Evolutionary conservation across 352 stramenopile species (phyloP).

Genomic region (Globisporangium solare): DNA sequence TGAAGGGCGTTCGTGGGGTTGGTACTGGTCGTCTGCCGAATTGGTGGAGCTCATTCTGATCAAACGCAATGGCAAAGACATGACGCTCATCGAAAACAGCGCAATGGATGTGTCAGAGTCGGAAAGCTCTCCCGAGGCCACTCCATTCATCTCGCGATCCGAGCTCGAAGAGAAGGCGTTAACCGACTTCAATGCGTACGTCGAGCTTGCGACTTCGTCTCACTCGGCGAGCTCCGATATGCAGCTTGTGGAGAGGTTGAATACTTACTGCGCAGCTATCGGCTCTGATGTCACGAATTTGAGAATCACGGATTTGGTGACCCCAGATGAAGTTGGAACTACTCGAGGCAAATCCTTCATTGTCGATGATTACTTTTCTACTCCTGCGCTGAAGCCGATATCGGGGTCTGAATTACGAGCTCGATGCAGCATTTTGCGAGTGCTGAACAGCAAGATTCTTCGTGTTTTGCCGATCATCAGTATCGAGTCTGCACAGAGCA

Average conservation of each 20-base stretch:
- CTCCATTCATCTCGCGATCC: constrained; percentile 39
- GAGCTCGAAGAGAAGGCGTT: constrained; percentile 43
- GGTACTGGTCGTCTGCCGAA: constrained; percentile 95
- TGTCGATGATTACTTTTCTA: constrained; percentile 68
- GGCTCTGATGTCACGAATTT: constrained; percentile 84
- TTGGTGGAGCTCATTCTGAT: constrained; percentile 78
- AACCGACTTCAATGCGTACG: constrained; percentile 50
- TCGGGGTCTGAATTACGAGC: constrained; percentile 80
- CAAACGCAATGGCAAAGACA: constrained; percentile 78
- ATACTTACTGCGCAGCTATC: constrained; percentile 71
- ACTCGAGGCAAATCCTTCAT: constrained; percentile 30
- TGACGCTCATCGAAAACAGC: constrained; percentile 81
- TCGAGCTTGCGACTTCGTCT: constrained; percentile 49
- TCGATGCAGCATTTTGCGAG: constrained; percentile 87
- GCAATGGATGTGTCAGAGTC: constrained; percentile 58
- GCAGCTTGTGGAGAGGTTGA: constrained; percentile 82
- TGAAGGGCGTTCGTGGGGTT: constrained; percentile 91
- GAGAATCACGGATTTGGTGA: constrained; percentile 55
- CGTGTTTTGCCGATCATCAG: constrained; percentile 81
- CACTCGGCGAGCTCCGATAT: constrained; percentile 73
- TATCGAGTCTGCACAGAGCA: constrained; percentile 57
- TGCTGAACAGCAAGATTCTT: constrained; percentile 90
- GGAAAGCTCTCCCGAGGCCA: constrained; percentile 26
- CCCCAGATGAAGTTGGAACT: constrained; percentile 22
- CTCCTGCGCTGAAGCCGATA: constrained; percentile 53